Evolutionary conservation across 1,139 yeast species (phyloP), one percentile per base, ranked within the genome.

Genomic region (Eremothecium sinecaudum): DNA sequence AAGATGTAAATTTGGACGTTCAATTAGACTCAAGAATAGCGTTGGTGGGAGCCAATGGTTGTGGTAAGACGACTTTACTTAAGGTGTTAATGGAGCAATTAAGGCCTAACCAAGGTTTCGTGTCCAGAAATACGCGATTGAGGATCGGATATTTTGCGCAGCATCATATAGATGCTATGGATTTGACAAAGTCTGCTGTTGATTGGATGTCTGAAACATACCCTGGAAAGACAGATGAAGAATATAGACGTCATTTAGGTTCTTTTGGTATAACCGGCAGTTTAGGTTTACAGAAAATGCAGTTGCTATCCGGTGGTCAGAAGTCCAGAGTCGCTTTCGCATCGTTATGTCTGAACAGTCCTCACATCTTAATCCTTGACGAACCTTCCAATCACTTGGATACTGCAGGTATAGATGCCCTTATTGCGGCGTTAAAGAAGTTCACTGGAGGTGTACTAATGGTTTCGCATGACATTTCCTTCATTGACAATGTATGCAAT

Each of bases 351-450:
- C 67, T 90, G 52, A 73, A 73, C 45, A 80, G 79, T 45, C 98
- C 98, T n/a, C 98, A 90, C 57, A 76, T 90, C 31, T 68, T 90
- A 50, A 75, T 90, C 55, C 67, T 90, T 48, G 99, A 90, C 67
- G 99, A 92, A 70, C 99, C 99, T 62, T 84, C 97, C 8, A 90
- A 90, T 65, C 99, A 90, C 62, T 75, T 90, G 72, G 99, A 90
- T 79, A 87, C 95, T 11, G 82, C 93, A 34, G 98, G 97, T 73
- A 68, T 90, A 53, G 98, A 90, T 60, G 97, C 98, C 1, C 69
- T 90, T 44, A 79, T 93, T 5, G 92, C 80, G 26, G 97, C 97
- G 1, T 69, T 90, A 53, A 75, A 70, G 45, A 76, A 74, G 43
- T 90, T 87, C 69, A 73, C 83, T 55, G 98, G 98, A 56, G 98